Evolutionary conservation across 2,329 filamentous ascomycete genomes (phyloP).

Genomic region (Diplodia mutila): DNA sequence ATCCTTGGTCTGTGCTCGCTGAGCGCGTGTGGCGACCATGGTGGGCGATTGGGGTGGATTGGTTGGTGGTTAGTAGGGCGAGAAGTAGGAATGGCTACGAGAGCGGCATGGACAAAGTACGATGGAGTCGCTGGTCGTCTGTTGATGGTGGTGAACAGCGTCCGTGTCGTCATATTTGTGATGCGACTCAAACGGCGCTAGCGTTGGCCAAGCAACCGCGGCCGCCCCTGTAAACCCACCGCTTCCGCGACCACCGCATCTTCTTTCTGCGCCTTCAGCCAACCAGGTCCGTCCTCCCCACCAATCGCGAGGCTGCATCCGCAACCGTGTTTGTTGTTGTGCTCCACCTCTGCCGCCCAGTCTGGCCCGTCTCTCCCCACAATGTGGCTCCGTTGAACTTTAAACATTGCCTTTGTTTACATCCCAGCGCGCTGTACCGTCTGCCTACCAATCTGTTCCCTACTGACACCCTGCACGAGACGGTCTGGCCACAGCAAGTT

Average conservation of each 20-base stretch:
- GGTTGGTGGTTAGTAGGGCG: not conserved
- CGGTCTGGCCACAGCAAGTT: too few species aligned
- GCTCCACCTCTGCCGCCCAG: not conserved
- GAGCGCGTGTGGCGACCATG: slow-evolving; percentile 27
- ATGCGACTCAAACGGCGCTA: not conserved
- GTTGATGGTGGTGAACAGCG: slow-evolving; percentile 4
- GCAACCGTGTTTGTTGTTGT: slow-evolving; percentile 9
- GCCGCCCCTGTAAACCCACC: not conserved
- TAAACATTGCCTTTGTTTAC: not conserved
- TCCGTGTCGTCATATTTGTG: slow-evolving; percentile 7
- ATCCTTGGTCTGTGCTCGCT: slow-evolving; percentile 23
- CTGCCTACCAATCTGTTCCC: not conserved
- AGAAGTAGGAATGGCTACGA: slow-evolving; percentile 15
- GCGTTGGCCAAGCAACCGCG: slow-evolving; percentile 20
- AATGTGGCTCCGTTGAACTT: not conserved
- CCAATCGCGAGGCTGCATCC: not conserved
- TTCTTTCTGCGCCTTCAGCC: not conserved
- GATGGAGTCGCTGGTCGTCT: slow-evolving; percentile 5
- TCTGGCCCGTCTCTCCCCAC: not conserved
- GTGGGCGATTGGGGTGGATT: not conserved
- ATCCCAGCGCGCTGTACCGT: too few species aligned
- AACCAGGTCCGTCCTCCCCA: not conserved
- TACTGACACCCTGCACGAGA: not conserved
- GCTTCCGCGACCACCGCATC: not conserved
- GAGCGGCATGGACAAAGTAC: slow-evolving; percentile 19